phyloP scores from a whole-genome alignment of 495 filamentous ascomycete genomes.

The Bryoglossum gracile region DNA sequence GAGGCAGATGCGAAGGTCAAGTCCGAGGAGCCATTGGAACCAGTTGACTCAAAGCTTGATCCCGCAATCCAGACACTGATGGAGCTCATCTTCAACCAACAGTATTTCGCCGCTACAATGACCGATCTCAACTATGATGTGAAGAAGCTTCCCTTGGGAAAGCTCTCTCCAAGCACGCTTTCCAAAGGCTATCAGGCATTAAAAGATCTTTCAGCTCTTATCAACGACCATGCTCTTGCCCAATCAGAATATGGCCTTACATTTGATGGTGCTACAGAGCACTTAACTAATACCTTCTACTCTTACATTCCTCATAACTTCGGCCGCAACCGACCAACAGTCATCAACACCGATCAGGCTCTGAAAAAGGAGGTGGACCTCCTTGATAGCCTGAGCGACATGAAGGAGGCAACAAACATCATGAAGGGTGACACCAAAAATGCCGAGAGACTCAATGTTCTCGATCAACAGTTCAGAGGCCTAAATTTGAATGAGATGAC shows the following conservation, averaged over 20 bases:
- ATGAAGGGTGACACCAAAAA: conserved; percentile 49
- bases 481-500: conserved; percentile 72
- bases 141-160: conserved; percentile 72
- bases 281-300: conserved; percentile 68
- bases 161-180: conserved; percentile 71
- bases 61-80: conserved; percentile 58
- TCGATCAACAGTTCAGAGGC: conserved; percentile 65
- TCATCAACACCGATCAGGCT: conserved; percentile 44
- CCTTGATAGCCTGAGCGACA: conserved; percentile 69
- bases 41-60: conserved; percentile 46
- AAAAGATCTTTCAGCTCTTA: conserved; percentile 62
- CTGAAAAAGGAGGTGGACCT: conserved; percentile 70
- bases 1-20: conserved; percentile 26
- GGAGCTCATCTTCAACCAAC: conserved; percentile 73
- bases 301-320: conserved; percentile 77
- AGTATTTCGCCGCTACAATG: conserved; percentile 60
- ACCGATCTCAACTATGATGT: conserved; percentile 65
- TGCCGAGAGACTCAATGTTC: conserved; percentile 43
- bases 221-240: conserved; percentile 42
- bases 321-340: conserved; percentile 61
- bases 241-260: conserved; percentile 36
- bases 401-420: conserved; percentile 74
- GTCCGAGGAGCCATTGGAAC: conserved; percentile 24
- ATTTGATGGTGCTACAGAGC: conserved; percentile 39
- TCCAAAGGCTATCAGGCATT: conserved; percentile 61